Evolutionary conservation across 441 rosid genomes (phyloP).

Genomic region (Populus hybrid): DNA sequence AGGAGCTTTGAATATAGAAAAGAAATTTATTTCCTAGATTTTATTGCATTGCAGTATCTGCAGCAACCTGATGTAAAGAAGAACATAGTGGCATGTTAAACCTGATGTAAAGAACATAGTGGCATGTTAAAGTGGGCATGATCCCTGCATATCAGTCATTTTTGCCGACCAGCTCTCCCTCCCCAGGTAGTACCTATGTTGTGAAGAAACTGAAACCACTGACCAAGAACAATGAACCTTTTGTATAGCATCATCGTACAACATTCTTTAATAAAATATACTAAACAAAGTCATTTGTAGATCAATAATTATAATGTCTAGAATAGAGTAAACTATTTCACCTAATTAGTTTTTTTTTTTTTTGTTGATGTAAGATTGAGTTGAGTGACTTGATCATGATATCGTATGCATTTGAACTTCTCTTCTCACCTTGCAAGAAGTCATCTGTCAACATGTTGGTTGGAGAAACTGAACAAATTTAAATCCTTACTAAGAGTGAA

Average conservation of each 20-base stretch:
- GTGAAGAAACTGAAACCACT: neutral
- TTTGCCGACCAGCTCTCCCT: neutral
- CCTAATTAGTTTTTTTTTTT: neutral
- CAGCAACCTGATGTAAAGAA: too few relatives aligned
- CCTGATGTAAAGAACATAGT: neutral
- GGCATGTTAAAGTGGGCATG: neutral
- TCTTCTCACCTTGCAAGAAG: too few relatives aligned
- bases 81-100: too few relatives aligned
- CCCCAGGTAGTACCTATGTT: neutral
- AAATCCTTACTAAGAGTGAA: neutral
- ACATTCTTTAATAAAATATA: neutral
- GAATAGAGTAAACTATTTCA: neutral
- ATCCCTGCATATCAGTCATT: neutral
- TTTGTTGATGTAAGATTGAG: neutral
- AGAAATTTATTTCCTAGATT: too few relatives aligned
- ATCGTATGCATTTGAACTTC: too few relatives aligned
- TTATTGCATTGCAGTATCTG: too few relatives aligned
- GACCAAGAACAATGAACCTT: neutral
- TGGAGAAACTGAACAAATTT: neutral
- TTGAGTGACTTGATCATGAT: too few relatives aligned
- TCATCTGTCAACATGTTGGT: neutral
- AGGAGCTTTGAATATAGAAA: too few relatives aligned
- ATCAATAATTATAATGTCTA: neutral
- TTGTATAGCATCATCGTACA: neutral
- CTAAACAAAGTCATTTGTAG: too few relatives aligned